Percentiles rank a stretch among this genome's conserved stretches.
phyloP scores from a whole-genome alignment of 768 basidiomycete genomes.

The Suillus bovinus region DNA sequence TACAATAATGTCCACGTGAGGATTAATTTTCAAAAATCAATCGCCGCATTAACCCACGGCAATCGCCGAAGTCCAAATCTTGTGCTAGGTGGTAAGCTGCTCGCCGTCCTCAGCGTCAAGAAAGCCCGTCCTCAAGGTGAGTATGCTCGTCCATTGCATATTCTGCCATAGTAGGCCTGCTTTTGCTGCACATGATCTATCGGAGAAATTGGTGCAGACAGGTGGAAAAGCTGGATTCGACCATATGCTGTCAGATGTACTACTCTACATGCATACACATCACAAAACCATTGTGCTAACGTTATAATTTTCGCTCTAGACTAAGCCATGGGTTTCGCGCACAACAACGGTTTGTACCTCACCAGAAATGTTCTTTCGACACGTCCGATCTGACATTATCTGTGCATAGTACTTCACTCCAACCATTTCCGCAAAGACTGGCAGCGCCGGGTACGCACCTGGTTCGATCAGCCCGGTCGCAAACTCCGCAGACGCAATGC shows the following conservation, averaged over 20 bases:
- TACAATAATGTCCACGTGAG: slow-evolving; percentile 7
- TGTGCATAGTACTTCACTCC: slow-evolving; percentile 71
- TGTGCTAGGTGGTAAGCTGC: slow-evolving; percentile 6
- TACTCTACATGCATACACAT: neutral
- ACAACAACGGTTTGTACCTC: slow-evolving; percentile 34
- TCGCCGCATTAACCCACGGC: slow-evolving; percentile 32
- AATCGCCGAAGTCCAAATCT: slow-evolving; percentile 22
- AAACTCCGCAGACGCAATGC: slow-evolving; percentile 94
- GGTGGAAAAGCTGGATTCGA: slow-evolving; percentile 25
- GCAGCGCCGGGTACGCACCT: slow-evolving; percentile 94
- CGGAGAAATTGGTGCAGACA: slow-evolving; percentile 2
- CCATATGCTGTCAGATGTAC: slow-evolving; percentile 20
- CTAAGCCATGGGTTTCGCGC: slow-evolving; percentile 37
- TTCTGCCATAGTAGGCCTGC: slow-evolving; percentile 1
- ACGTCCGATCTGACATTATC: slow-evolving; percentile 1
- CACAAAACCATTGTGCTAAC: slow-evolving; percentile 16
- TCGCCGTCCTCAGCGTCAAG: slow-evolving; percentile 31
- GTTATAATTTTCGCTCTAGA: slow-evolving; percentile 17
- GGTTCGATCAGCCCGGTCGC: slow-evolving; percentile 99
- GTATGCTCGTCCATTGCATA: slow-evolving; percentile 17
- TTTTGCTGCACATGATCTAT: slow-evolving; percentile 1
- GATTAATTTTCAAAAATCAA: slow-evolving; percentile 14
- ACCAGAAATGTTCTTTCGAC: slow-evolving; percentile 29
- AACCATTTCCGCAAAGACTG: slow-evolving; percentile 99
- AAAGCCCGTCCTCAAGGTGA: slow-evolving; percentile 33